Evolutionary conservation across 2,329 filamentous ascomycete species (phyloP).

Genomic region (Fusarium staphyleae): DNA sequence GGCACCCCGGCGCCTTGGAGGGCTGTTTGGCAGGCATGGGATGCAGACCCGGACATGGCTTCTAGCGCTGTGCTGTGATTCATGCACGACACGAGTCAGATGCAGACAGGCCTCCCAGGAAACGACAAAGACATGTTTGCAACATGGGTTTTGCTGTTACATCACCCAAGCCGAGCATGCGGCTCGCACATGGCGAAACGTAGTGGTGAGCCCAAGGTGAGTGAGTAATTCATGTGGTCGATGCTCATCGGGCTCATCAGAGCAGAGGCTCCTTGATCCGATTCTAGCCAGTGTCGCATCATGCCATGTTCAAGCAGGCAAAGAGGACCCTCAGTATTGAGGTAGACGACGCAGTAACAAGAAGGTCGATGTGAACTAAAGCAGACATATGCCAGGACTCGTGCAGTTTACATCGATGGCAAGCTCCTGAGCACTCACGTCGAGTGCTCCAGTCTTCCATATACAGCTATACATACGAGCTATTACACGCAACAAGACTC

Average conservation of each 20-base stretch:
- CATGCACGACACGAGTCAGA: slow-evolving; percentile 40
- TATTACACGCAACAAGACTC: slow-evolving; percentile 1
- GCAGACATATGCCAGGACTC: background rate
- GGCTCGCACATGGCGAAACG: background rate
- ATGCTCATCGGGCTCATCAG: slow-evolving; percentile 13
- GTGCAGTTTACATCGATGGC: background rate
- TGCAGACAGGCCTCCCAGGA: background rate
- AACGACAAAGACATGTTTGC: slow-evolving; percentile 15
- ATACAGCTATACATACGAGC: slow-evolving; percentile 7
- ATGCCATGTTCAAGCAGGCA: slow-evolving; percentile 7
- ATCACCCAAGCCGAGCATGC: slow-evolving; percentile 1
- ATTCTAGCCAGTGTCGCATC: slow-evolving; percentile 1
- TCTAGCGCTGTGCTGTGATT: slow-evolving; percentile 35
- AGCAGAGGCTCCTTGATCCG: background rate
- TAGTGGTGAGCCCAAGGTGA: slow-evolving; percentile 18
- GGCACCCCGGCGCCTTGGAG: slow-evolving; percentile 10
- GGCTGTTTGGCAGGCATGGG: slow-evolving; percentile 1
- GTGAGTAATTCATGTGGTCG: slow-evolving; percentile 6
- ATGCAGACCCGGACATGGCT: slow-evolving; percentile 4
- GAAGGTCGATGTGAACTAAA: background rate
- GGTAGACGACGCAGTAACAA: background rate
- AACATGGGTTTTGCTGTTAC: background rate
- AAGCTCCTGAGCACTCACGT: background rate
- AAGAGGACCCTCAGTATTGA: slow-evolving; percentile 1
- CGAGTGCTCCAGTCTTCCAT: background rate